phyloP scores from a whole-genome alignment of 2,329 filamentous ascomycete genomes.

The Colletotrichum sp. region DNA sequence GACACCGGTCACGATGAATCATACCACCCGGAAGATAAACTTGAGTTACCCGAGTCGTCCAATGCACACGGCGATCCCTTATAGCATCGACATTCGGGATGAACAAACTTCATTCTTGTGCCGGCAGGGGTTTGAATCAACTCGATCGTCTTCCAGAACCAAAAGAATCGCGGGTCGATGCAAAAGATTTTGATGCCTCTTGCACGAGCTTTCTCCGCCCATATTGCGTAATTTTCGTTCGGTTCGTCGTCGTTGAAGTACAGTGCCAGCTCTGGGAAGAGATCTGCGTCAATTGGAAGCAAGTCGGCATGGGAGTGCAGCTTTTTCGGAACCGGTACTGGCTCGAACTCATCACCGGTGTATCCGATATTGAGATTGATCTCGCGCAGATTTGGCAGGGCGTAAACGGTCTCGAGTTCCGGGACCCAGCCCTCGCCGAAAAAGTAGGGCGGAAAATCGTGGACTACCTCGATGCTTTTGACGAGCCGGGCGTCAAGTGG shows the following conservation, averaged over 20 bases:
- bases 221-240: not conserved
- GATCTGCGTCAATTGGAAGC: not conserved
- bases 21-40: not conserved
- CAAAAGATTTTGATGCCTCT: not conserved
- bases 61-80: not conserved
- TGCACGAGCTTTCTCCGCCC: not conserved
- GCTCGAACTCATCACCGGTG: not conserved
- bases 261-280: not conserved
- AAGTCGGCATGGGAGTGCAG: not conserved
- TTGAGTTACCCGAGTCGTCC: not conserved
- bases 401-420: not conserved
- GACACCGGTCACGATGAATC: not conserved
- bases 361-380: not conserved
- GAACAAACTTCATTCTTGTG: not conserved
- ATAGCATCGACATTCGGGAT: not conserved
- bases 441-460: not conserved
- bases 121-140: not conserved
- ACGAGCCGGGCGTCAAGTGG: not conserved
- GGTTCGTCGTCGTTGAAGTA: not conserved
- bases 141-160: not conserved
- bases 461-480: not conserved
- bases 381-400: not conserved
- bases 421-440: not conserved
- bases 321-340: not conserved
- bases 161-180: not conserved